Conservation (phyloP, 768 basidiomycete genomes). For the Ramaria sp. region DNA sequence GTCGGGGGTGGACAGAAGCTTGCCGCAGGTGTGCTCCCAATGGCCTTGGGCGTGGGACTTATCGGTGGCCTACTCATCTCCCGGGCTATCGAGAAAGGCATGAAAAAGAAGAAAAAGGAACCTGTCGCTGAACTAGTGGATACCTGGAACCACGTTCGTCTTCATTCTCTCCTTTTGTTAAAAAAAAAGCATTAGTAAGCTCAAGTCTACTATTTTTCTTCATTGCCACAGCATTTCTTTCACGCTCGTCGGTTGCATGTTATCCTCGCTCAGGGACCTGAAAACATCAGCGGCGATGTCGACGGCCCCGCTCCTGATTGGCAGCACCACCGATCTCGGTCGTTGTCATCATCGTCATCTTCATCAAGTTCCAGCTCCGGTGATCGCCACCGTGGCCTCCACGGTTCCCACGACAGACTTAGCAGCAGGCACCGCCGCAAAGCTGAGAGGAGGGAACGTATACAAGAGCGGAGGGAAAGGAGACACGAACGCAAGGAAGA, state of each 20-base stretch:
- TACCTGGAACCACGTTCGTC: slow-evolving; percentile 40
- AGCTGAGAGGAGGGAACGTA: background rate
- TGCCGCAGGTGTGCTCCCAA: slow-evolving; percentile 14
- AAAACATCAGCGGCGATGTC: slow-evolving; percentile 2
- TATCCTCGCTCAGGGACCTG: slow-evolving; percentile 24
- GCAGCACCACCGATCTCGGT: background rate
- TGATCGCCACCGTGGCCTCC: background rate
- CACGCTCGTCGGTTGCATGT: slow-evolving; percentile 33
- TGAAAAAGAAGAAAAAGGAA: slow-evolving; percentile 26
- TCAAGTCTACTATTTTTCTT: slow-evolving; percentile 1
- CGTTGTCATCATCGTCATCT: background rate
- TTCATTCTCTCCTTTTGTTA: background rate
- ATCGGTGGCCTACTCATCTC: slow-evolving; percentile 13
- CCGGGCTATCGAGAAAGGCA: slow-evolving; percentile 13
- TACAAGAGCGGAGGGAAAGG: background rate
- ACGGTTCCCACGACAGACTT: background rate
- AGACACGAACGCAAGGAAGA: background rate
- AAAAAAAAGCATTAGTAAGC: slow-evolving; percentile 6
- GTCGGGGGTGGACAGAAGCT: slow-evolving; percentile 26
- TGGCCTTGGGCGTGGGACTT: background rate
- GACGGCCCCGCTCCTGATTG: slow-evolving; percentile 6
- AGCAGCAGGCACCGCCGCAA: background rate
- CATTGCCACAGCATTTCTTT: slow-evolving; percentile 35
- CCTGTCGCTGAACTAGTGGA: slow-evolving; percentile 33
- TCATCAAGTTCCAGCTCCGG: background rate